phyloP scores from a whole-genome alignment of 495 filamentous ascomycete species.

The Aspergillus indologenus region DNA sequence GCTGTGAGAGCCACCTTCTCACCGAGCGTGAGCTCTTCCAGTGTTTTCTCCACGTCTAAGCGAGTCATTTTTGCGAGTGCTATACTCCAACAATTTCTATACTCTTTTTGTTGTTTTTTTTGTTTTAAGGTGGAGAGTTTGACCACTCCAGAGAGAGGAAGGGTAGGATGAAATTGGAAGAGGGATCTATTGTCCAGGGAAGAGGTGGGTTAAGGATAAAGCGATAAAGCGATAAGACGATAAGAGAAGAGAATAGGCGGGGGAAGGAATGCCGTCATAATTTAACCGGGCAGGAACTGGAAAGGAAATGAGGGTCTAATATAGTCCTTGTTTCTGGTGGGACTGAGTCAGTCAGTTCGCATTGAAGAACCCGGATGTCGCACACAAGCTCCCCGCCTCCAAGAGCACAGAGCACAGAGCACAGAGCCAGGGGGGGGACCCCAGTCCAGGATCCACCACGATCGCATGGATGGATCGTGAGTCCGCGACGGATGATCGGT shows the following conservation, averaged over 20 bases:
- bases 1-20: constrained; percentile 63
- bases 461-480: background rate
- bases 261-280: background rate
- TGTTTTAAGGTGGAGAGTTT: constrained; percentile 4
- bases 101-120: background rate
- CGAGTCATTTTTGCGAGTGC: constrained; percentile 46
- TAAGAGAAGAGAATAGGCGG: background rate
- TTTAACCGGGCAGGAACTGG: background rate
- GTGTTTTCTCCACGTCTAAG: constrained; percentile 59
- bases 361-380: background rate
- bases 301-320: background rate
- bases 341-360: background rate
- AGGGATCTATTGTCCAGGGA: too few relatives aligned
- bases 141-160: constrained; percentile 9
- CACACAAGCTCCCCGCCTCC: background rate
- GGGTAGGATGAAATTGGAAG: constrained; percentile 9
- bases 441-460: background rate
- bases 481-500: background rate
- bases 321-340: background rate
- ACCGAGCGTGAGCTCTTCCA: constrained; percentile 57
- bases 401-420: too few relatives aligned
- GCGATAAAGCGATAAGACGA: background rate
- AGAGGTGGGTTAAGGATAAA: background rate
- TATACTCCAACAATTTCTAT: background rate
- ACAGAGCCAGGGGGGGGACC: too few relatives aligned